phyloP scores from a whole-genome alignment of 2,329 filamentous ascomycete species.

The Calonectria pseudoreteaudii region DNA sequence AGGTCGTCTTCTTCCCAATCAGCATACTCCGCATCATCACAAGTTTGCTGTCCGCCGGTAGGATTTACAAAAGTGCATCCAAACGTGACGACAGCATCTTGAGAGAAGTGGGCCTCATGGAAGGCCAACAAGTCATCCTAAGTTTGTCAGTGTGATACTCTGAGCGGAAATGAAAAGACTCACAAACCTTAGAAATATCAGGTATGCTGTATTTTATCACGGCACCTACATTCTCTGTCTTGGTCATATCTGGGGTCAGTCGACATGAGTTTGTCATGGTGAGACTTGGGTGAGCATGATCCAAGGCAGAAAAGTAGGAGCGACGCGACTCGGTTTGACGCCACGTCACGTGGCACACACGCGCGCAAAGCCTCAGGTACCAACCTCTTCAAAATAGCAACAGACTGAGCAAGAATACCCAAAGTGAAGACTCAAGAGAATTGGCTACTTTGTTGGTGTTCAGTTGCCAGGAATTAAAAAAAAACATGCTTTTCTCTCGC shows the following conservation, averaged over 20 bases:
- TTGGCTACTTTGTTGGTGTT: neutral
- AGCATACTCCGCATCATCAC: slow-evolving; percentile 46
- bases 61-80: slow-evolving; percentile 57
- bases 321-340: slow-evolving; percentile 26
- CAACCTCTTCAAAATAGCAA: neutral
- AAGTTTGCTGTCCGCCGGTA: slow-evolving; percentile 36
- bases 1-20: slow-evolving; percentile 71
- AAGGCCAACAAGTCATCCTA: slow-evolving; percentile 72
- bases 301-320: neutral
- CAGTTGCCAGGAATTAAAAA: neutral
- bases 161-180: neutral
- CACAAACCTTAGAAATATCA: slow-evolving; percentile 43
- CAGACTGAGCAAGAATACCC: neutral
- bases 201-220: slow-evolving; percentile 31
- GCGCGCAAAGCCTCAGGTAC: slow-evolving; percentile 13
- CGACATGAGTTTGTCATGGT: slow-evolving; percentile 15
- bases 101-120: slow-evolving; percentile 70
- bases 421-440: neutral
- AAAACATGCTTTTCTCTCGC: neutral
- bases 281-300: neutral
- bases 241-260: slow-evolving; percentile 35
- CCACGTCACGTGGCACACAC: slow-evolving; percentile 38
- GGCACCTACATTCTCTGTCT: slow-evolving; percentile 28
- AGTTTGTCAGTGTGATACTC: slow-evolving; percentile 33
- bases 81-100: slow-evolving; percentile 59